A percentile compares a stretch with the other conserved stretches of the same genome.
Evolutionary conservation across 2,329 filamentous ascomycete species (phyloP).

Genomic region (Chrysosphaeria jannelii): DNA sequence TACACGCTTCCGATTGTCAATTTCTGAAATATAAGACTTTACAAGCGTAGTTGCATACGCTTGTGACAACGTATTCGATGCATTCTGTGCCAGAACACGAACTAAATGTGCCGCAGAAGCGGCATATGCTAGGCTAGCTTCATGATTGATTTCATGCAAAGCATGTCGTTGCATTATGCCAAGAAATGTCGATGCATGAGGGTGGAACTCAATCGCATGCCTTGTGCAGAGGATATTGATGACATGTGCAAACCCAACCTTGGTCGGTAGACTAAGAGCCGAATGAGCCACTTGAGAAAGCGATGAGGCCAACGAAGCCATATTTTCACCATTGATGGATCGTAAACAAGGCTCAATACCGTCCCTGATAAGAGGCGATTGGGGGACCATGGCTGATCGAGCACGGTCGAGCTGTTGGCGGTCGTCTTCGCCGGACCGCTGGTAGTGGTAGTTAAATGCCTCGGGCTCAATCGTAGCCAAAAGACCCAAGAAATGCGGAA

Average conservation of each 20-base stretch:
- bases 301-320: constrained; percentile 38
- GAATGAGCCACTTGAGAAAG: constrained; percentile 58
- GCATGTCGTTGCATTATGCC: constrained; percentile 52
- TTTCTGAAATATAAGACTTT: constrained; percentile 50
- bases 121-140: constrained; percentile 72
- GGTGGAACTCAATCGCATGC: constrained; percentile 41
- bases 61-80: constrained; percentile 10
- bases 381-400: constrained; percentile 50
- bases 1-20: constrained; percentile 54
- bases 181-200: constrained; percentile 47
- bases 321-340: constrained; percentile 47
- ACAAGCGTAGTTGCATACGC: constrained; percentile 23
- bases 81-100: constrained; percentile 19
- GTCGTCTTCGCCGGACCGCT: constrained; percentile 64
- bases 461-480: constrained; percentile 74
- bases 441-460: constrained; percentile 71
- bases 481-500: constrained; percentile 52
- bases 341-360: constrained; percentile 75
- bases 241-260: constrained; percentile 68
- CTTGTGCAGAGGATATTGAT: constrained; percentile 62
- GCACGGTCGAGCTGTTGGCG: constrained; percentile 76
- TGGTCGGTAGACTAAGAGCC: constrained; percentile 73
- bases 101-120: constrained; percentile 64
- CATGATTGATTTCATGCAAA: constrained; percentile 62
- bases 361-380: constrained; percentile 73